A percentile compares a stretch with the other conserved stretches of the same genome.
Conservation (phyloP, 2,329 filamentous ascomycete genomes). For the Neophaeococcomyces mojaviensis region DNA sequence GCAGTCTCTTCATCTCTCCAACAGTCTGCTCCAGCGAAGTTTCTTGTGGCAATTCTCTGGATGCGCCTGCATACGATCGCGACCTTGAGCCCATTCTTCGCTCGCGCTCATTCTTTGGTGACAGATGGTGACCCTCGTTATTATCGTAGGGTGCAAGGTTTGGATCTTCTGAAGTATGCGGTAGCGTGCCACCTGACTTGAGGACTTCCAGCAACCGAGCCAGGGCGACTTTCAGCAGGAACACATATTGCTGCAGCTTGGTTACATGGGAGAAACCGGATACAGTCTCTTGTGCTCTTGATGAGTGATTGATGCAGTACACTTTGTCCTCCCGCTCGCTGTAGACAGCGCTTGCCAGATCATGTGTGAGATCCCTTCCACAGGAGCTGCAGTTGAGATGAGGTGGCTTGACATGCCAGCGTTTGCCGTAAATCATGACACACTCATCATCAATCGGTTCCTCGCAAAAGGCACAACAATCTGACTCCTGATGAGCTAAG, state of each 20-base stretch:
- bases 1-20: conserved; percentile 83
- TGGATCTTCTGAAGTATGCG: conserved; percentile 67
- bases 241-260: conserved; percentile 89
- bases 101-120: conserved; percentile 41
- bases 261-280: conserved; percentile 67
- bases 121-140: conserved; percentile 53
- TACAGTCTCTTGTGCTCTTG: conserved; percentile 48
- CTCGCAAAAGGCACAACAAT: conserved; percentile 74
- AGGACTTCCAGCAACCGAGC: conserved; percentile 83
- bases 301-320: conserved; percentile 54
- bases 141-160: conserved; percentile 60
- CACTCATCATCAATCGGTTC: conserved; percentile 95
- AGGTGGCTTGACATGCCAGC: conserved; percentile 66
- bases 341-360: conserved; percentile 63
- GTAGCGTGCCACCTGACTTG: conserved; percentile 71
- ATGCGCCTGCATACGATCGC: conserved; percentile 62
- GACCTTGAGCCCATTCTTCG: conserved; percentile 62
- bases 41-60: conserved; percentile 53
- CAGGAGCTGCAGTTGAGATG: conserved; percentile 70
- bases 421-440: conserved; percentile 62
- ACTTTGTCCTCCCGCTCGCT: conserved; percentile 60
- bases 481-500: conserved; percentile 67
- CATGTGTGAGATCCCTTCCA: conserved; percentile 61
- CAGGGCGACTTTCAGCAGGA: conserved; percentile 82
- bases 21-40: conserved; percentile 92